Evolutionary conservation across 1,139 yeast genomes (phyloP), one percentile per base, ranked within the genome.

Genomic region (Candida frijolesensis): DNA sequence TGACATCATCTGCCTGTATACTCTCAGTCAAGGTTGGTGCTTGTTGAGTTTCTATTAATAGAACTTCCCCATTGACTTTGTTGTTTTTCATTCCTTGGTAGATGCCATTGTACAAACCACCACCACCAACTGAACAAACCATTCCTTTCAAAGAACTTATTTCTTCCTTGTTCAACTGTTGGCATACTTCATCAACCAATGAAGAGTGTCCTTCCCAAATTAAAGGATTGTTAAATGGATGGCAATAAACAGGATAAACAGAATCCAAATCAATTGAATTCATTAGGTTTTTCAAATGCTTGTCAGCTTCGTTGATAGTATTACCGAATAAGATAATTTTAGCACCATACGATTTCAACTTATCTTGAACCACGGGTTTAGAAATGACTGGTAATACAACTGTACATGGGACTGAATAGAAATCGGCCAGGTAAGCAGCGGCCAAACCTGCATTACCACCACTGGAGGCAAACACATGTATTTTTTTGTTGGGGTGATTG

Each of bases 401-500:
- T 0, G 88, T 83, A 56, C 91, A 84, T 10, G 75, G 72, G 8
- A 78, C 63, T 1, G 71, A 70, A 53, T 76, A 72, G 48, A 63
- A 66, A 35, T 62, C 64, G 4, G 87, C 80, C 41, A 87, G 82
- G 48, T 78, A 78, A 0, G 90, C 89, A 2, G 89, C 89, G 0
- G 92, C 92, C 46, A 84, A 70, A 0, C 94, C 94, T 0, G 94
- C 94, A 62, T 87, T 87, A 0, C 94, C 94, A 11, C 92, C 94
- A 14, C 89, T 83, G 32, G 88, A 83, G 6, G 87, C 77, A 62
- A 76, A 82, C 4, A 85, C 82, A 30, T 77, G 79, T 34, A 80
- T 74, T 35, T 64, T 61, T 51, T 58, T 37, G 67, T 44, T 64
- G 57, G 57, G 58, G 12, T 46, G 42, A 4, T 45, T 64, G 15